Base-by-base conservation (phyloP, 345 rosid species). In the Brassica rapa region DNA sequence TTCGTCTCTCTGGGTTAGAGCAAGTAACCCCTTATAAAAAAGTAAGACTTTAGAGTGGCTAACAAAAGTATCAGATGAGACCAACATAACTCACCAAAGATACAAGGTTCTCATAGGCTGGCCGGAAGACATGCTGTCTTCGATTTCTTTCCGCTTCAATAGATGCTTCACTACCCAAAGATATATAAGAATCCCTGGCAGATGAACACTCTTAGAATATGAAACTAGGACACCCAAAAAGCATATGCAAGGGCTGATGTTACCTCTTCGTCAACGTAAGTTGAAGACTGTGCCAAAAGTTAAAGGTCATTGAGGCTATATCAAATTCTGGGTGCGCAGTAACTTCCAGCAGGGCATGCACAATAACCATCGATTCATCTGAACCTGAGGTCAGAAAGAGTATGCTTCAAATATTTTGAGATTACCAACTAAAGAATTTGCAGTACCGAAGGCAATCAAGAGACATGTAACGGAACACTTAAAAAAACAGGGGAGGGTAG, bases 221-320 rank as follows among this genome's bases (percentile, higher is more conserved):
- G 74, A 66, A 60, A 55, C 21, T 12, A 65, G 55, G 62, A 73
- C 33, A 74, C 62, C 69, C 39, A 70, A 29, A 6, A 65, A 73
- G 60, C 49, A 37, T 61, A 37, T 59, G 39, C 73, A 59, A 83
- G 63, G 68, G 41, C 70, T 72, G 53, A 53, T 11, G 39, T 73
- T 80, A 92, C 99, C 98, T 90, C 84, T 82, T 88, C 60, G 90
- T 91, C 90, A 95, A 84, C 66, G 84, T 78, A 77, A 86, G 86
- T 83, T 95, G 99, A 87, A 95, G 98, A 89, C 87, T 91, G 78
- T 95, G 99, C 99, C 99, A 95, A 86, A 93, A 95, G 80, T 95
- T 95, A 80, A 93, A 95, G 23, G 99, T 95, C 99, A 95, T 95
- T 10, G 97, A 95, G 82, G 99, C 96, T 86, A 95, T 90, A 82